These are phyloP conservation scores for Lanmaoa pseudosensibilis DNA, from an alignment of 768 basidiomycete species.

Conservation along the genomic window DNA sequence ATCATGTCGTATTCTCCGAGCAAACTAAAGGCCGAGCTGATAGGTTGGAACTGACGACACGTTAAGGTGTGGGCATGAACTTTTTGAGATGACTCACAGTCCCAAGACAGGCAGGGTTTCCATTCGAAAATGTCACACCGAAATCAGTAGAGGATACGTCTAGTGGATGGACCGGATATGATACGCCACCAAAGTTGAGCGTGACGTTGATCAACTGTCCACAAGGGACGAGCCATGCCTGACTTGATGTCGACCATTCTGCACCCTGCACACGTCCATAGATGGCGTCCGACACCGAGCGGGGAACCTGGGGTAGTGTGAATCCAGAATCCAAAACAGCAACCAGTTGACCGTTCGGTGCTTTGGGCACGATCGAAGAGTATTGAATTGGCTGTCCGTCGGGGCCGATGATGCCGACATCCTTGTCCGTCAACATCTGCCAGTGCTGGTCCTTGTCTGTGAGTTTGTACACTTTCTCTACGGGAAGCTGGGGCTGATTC, in stretches of 20 bases:
- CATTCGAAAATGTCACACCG: constrained; percentile 39
- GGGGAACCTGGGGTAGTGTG: constrained; percentile 70
- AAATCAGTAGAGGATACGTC: constrained; percentile 66
- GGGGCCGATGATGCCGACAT: constrained; percentile 70
- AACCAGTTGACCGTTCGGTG: constrained; percentile 62
- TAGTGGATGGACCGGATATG: constrained; percentile 74
- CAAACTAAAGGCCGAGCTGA: constrained; percentile 75
- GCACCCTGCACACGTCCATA: constrained; percentile 79
- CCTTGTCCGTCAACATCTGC: constrained; percentile 68
- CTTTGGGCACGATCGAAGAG: constrained; percentile 67
- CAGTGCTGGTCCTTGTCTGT: constrained; percentile 75
- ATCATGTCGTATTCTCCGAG: constrained; percentile 82
- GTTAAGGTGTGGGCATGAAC: constrained; percentile 7
- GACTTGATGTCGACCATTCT: constrained; percentile 51
- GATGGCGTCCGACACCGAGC: constrained; percentile 74
- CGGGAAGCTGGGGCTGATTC: constrained; percentile 60
- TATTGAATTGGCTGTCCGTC: constrained; percentile 63
- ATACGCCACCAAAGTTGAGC: constrained; percentile 66
- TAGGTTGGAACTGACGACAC: constrained; percentile 68
- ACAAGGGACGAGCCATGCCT: constrained; percentile 76
- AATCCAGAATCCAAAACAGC: constrained; percentile 77
- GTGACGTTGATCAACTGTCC: constrained; percentile 69
- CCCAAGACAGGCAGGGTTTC: constrained; percentile 63
- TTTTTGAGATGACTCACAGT: constrained; percentile 46
- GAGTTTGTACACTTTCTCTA: constrained; percentile 62